phyloP scores from a whole-genome alignment of 139 green algal genomes.

The Gonium pectorale region DNA sequence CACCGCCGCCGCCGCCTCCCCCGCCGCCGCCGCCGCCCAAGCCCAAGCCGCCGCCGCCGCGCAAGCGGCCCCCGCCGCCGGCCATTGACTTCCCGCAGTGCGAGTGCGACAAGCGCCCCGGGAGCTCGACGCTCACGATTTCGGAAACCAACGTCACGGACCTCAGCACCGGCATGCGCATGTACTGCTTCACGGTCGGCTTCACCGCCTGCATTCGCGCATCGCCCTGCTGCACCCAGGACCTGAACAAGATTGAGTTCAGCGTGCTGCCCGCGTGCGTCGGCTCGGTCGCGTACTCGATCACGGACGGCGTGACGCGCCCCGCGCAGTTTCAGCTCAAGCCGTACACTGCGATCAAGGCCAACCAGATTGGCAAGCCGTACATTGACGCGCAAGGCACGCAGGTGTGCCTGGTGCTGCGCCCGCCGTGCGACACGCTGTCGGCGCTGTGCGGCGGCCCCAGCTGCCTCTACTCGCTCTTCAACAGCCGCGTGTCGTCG shows the following conservation, averaged over 20 bases:
- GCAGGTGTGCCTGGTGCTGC: conserved; percentile 40
- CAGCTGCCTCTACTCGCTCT: conserved; percentile 43
- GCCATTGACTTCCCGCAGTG: conserved; percentile 32
- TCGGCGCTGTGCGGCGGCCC: conserved; percentile 20
- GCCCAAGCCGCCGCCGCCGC: conserved; percentile 9
- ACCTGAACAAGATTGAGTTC: conserved; percentile 53
- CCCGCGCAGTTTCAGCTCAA: conserved; percentile 41
- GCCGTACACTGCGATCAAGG: conserved; percentile 49
- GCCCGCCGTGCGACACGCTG: conserved; percentile 36
- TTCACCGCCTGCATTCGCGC: neutral
- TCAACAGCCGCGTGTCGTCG: conserved; percentile 36
- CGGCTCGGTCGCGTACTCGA: conserved; percentile 44
- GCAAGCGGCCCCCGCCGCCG: neutral
- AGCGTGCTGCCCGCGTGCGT: conserved; percentile 26
- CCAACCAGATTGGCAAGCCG: conserved; percentile 37
- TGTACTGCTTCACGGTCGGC: conserved; percentile 41
- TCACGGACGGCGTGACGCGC: conserved; percentile 1
- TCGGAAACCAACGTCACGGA: neutral
- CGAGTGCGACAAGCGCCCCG: conserved; percentile 32
- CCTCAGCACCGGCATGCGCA: neutral
- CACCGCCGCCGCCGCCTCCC: neutral
- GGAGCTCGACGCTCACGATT: neutral
- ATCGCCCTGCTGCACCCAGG: conserved; percentile 27
- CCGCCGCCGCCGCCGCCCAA: conserved; percentile 6
- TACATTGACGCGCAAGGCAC: conserved; percentile 1